Percentiles rank a stretch among this genome's conserved stretches.
phyloP scores from a whole-genome alignment of 176 grass and related monocot species.

The Rhynchospora pubera region DNA sequence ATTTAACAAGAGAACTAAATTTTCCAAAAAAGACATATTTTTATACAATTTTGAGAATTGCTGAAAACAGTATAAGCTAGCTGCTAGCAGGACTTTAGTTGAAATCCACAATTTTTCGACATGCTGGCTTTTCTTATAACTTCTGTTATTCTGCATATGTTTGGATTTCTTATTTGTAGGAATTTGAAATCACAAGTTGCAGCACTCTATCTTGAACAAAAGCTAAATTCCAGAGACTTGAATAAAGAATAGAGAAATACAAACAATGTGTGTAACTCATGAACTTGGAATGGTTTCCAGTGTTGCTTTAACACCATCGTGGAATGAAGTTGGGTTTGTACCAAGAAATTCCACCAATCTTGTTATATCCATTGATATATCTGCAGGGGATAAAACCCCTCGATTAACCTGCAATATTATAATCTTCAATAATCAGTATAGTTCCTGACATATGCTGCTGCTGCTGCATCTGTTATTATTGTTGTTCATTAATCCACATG shows the following conservation, averaged over 20 bases:
- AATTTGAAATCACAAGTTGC: neutral
- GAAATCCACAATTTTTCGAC: neutral
- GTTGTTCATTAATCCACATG: neutral
- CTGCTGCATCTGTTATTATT: neutral
- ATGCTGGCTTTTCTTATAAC: neutral
- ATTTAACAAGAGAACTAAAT: neutral
- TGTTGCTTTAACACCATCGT: constrained; percentile 67
- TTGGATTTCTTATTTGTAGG: neutral
- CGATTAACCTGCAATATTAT: constrained; percentile 50
- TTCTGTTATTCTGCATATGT: neutral
- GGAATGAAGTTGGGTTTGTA: constrained; percentile 52
- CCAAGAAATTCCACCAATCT: constrained; percentile 54
- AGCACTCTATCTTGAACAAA: constrained; percentile 12
- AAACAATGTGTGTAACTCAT: neutral
- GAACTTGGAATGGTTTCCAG: constrained; percentile 40
- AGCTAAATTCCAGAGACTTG: neutral
- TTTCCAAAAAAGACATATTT: neutral
- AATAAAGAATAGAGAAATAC: neutral
- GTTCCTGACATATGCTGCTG: neutral
- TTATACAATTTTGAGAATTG: neutral
- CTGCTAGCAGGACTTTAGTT: neutral
- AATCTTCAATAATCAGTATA: neutral
- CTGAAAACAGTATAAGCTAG: neutral
- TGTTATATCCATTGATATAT: constrained; percentile 96
- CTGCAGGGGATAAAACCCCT: constrained; percentile 72